Conservation (phyloP, 1,284 basidiomycete genomes). For the Anthracocystis panici-leucophaei region DNA sequence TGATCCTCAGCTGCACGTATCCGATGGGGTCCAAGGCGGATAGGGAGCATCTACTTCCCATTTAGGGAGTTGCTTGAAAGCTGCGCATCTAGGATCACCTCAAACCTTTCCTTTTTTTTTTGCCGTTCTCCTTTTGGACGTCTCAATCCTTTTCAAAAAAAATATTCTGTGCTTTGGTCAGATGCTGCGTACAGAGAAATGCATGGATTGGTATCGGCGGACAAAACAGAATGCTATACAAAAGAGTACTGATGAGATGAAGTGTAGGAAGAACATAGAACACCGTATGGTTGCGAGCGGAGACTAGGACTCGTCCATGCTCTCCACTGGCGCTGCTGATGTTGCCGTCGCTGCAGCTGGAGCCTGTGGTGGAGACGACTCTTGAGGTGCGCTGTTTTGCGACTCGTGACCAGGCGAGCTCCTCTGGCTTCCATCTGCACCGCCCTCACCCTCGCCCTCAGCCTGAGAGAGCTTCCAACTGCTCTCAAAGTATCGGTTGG, state of each 20-base stretch:
- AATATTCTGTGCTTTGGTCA: not conserved
- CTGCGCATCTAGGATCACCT: conserved; percentile 49
- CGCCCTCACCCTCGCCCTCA: conserved; percentile 9
- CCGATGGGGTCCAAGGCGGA: conserved; percentile 48
- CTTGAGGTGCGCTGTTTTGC: conserved; percentile 3
- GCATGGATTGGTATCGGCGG: conserved; percentile 25
- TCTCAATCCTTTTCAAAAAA: not conserved
- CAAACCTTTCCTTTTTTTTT: conserved; percentile 50
- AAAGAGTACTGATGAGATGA: not conserved
- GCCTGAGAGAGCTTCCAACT: conserved; percentile 67
- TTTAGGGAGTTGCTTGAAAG: conserved; percentile 52
- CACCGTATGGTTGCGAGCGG: not conserved
- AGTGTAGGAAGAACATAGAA: not conserved
- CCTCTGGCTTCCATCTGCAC: conserved; percentile 18
- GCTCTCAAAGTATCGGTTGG: conserved; percentile 80
- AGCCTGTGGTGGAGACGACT: conserved; percentile 6
- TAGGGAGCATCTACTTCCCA: conserved; percentile 50
- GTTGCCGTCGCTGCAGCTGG: not conserved
- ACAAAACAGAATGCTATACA: conserved; percentile 14
- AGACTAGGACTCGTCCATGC: conserved; percentile 39
- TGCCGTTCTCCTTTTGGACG: not conserved
- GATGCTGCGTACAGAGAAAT: not conserved
- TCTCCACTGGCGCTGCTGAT: conserved; percentile 12
- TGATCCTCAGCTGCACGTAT: conserved; percentile 61
- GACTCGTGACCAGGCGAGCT: conserved; percentile 20